Evolutionary conservation across 441 rosid genomes (phyloP), one percentile per base, ranked within the genome.

Genomic region (Kokia cookei): DNA sequence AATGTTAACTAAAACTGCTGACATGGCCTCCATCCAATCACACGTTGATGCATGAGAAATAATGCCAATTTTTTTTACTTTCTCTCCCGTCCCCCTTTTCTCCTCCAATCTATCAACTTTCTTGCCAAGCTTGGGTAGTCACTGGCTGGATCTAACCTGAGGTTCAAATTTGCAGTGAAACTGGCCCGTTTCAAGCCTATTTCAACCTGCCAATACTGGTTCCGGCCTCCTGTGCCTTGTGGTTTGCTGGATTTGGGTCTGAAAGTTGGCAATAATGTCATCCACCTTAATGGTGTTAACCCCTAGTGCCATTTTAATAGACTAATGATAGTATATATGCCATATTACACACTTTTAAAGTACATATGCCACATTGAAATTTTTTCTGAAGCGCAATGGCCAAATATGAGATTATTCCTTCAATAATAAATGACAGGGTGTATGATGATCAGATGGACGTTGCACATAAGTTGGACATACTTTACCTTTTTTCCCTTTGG

Each of bases 151-250:
- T 37, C 66, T 62, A 62, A 47, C 66, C 47, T 35, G 7, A 62
- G 66, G 66, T 40, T 17, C 11, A 43, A 37, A 62, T 35, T 15
- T 3, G 26, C 66, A n/a, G 45, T 35, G 47, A 43, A 37, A 35
- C 45, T 62, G 66, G 66, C 7, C 66, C n/a, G 47, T 62, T 61
- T 62, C 45, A 62, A 32, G 66, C 66, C 45, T 62, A 62, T 62
- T 62, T 43, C 26, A 62, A 35, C 45, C 65, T 14, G 45, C 65
- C 45, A 61, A 61, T 32, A 8, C 42, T 15, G 65, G 45, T 7
- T 35, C 65, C 7, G 43, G 65, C 65, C 65, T 32, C 13, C 12
- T 61, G 37, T 61, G 43, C 24, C 65, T 9, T 14, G 6, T 61
- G 24, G 17, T 61, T 61, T 42, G 66, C 45, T 62, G 66, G 47